phyloP scores from a whole-genome alignment of 208 protist species.

The Polymyxa betae region DNA sequence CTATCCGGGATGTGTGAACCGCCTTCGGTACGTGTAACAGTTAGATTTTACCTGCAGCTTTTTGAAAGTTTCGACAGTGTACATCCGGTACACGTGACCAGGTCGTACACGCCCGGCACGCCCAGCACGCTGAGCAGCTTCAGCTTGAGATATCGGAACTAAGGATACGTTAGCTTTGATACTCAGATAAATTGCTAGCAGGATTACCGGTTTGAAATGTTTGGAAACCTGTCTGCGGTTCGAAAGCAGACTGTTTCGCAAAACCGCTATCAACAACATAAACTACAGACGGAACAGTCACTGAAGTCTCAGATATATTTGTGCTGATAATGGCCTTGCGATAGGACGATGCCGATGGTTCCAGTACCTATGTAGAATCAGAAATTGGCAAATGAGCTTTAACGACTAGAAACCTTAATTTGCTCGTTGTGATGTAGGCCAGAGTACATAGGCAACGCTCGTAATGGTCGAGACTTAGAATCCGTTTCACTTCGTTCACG shows the following conservation, averaged over 20 bases:
- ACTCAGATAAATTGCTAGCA: conserved; percentile 27
- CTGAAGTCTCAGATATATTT: conserved; percentile 82
- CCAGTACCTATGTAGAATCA: conserved; percentile 3
- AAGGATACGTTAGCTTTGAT: conserved; percentile 45
- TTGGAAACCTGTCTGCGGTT: background rate
- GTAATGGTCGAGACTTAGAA: background rate
- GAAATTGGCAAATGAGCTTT: conserved; percentile 28
- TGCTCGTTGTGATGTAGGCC: conserved; percentile 59
- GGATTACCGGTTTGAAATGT: conserved; percentile 8
- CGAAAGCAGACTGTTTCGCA: conserved; percentile 70
- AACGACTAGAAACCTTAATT: conserved; percentile 44
- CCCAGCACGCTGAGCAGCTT: conserved; percentile 65
- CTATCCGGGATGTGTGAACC: background rate
- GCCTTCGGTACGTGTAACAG: conserved; percentile 38
- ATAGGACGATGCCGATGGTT: background rate
- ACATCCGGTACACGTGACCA: conserved; percentile 68
- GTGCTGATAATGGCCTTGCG: conserved; percentile 80
- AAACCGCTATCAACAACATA: conserved; percentile 85
- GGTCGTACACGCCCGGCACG: conserved; percentile 65
- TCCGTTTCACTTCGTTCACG: background rate
- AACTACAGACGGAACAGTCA: conserved; percentile 80
- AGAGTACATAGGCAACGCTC: conserved; percentile 68
- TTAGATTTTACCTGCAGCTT: conserved; percentile 56
- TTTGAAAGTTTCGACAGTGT: conserved; percentile 63
- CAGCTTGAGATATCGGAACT: conserved; percentile 65